Evolutionary conservation across 1,284 basidiomycete species (phyloP).

Genomic region (Marasmius fiardii): DNA sequence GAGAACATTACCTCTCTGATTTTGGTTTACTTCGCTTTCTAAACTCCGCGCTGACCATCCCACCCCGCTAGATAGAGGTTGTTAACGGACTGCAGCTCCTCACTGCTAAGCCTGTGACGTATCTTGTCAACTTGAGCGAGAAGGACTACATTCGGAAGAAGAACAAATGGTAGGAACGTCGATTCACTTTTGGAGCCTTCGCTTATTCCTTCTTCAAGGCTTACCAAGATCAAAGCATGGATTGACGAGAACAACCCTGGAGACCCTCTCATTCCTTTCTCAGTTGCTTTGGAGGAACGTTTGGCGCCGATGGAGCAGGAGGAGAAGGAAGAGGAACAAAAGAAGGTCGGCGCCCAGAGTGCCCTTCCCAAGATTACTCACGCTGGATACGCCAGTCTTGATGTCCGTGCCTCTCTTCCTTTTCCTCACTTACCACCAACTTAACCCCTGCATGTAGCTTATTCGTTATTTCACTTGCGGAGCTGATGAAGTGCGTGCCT

Average conservation of each 20-base stretch:
- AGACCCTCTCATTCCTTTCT: conserved; percentile 96
- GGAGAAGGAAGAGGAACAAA: conserved; percentile 77
- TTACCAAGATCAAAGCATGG: conserved; percentile 98
- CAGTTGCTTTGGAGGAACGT: conserved; percentile 93
- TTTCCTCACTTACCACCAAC: not conserved
- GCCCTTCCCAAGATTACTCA: conserved; percentile 91
- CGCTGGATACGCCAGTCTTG: conserved; percentile 83
- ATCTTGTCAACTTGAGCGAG: conserved; percentile 97
- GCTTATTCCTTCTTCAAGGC: conserved; percentile 37
- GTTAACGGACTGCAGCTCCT: conserved; percentile 92
- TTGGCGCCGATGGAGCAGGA: conserved; percentile 69
- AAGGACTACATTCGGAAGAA: conserved; percentile 96
- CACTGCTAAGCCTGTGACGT: conserved; percentile 97
- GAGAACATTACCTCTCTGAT: conserved; percentile 55
- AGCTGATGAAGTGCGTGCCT: conserved; percentile 95
- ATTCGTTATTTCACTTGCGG: conserved; percentile 98
- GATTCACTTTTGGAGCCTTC: not conserved
- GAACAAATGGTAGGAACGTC: conserved; percentile 87
- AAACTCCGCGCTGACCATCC: conserved; percentile 1
- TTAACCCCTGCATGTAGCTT: conserved; percentile 42
- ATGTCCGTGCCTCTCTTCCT: conserved; percentile 45
- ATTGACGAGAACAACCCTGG: conserved; percentile 98
- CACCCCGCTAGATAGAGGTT: conserved; percentile 76
- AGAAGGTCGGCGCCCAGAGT: conserved; percentile 66
- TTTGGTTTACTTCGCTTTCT: conserved; percentile 4